These are phyloP conservation scores for Citrus unshiu DNA, from an alignment of 345 rosid genomes.

Conservation along the genomic window DNA sequence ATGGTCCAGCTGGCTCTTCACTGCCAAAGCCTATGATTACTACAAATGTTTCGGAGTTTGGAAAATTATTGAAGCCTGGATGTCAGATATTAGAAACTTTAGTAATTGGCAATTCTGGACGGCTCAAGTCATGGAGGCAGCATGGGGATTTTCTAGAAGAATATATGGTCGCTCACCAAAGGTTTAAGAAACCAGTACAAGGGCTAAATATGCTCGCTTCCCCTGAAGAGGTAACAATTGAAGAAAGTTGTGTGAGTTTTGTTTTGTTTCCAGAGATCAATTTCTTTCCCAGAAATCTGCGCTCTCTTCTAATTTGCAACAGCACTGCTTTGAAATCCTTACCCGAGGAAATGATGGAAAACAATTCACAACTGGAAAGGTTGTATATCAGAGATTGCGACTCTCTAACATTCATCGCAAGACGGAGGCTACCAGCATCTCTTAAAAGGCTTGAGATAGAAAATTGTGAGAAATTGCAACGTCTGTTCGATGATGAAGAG, in stretches of 20 bases:
- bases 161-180: rapidly evolving
- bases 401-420: background rate
- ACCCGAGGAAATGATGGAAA: background rate
- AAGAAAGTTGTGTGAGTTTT: background rate
- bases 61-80: too few relatives aligned
- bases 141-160: too few relatives aligned
- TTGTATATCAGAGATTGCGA: background rate
- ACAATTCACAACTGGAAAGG: background rate
- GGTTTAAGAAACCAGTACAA: too few relatives aligned
- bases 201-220: background rate
- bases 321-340: background rate
- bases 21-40: rapidly evolving
- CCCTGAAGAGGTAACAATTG: background rate
- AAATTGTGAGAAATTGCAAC: background rate
- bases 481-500: background rate
- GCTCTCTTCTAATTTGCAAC: background rate
- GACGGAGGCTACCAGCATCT: background rate
- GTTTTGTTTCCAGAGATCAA: background rate
- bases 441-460: too few relatives aligned
- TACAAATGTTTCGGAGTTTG: too few relatives aligned
- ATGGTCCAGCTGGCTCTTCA: too few relatives aligned
- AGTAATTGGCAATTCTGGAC: too few relatives aligned
- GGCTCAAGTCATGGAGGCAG: too few relatives aligned
- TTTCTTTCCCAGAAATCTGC: background rate
- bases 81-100: too few relatives aligned